phyloP scores from a whole-genome alignment of 176 grass and related monocot genomes.

The Hordeum vulgare region MorexV3_pseudomolecules_assembly NC_058523.1:532413103-532413602 shows the following conservation, averaged over 20 bases:
- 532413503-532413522: not conserved
- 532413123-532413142: not conserved
- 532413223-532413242: not conserved
- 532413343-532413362: not conserved
- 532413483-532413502: not conserved
- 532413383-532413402: too few relatives aligned
- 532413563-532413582: not conserved
- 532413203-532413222: not conserved
- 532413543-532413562: not conserved
- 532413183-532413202: not conserved
- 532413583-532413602: not conserved
- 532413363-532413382: not conserved
- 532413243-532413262: not conserved
- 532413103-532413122: not conserved
- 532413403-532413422: too few relatives aligned
- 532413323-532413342: not conserved
- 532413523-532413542: not conserved
- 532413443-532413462: not conserved
- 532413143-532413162: not conserved
- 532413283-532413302: not conserved
- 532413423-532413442: too few relatives aligned
- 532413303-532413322: not conserved
- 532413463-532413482: not conserved
- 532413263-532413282: not conserved
- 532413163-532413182: not conserved